A percentile compares a stretch with the other conserved stretches of the same genome.
These are phyloP conservation scores for Diutina pseudorugosa DNA, from an alignment of 1,139 yeast species.

Conservation along the genomic window DNA sequence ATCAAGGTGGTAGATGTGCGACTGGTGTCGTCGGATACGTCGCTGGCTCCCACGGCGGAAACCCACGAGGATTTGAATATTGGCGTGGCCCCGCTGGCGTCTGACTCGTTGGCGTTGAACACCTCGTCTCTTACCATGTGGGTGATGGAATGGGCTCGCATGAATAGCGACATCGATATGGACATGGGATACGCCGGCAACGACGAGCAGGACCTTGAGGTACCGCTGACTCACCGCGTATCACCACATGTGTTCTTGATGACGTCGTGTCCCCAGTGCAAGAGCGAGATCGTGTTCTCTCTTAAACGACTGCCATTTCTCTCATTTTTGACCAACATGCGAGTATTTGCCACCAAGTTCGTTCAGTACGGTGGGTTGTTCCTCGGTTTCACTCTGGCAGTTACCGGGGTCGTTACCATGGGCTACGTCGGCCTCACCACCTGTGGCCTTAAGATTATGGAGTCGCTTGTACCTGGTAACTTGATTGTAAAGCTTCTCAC, in stretches of 20 bases:
- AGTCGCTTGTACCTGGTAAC: slow-evolving; percentile 24
- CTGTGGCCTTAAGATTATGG: slow-evolving; percentile 29
- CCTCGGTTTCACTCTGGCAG: slow-evolving; percentile 27
- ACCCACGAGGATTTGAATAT: slow-evolving; percentile 9
- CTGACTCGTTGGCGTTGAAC: neutral
- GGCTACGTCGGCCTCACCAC: slow-evolving; percentile 31
- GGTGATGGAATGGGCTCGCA: neutral
- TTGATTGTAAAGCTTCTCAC: slow-evolving; percentile 20
- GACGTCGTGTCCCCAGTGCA: slow-evolving; percentile 35
- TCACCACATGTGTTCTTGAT: slow-evolving; percentile 12
- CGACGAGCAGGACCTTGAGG: neutral
- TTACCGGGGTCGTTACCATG: slow-evolving; percentile 30
- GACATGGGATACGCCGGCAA: neutral
- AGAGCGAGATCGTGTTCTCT: slow-evolving; percentile 22
- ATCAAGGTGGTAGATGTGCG: slow-evolving; percentile 2
- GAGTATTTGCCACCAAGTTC: neutral
- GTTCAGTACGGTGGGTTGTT: slow-evolving; percentile 23
- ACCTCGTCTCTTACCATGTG: neutral
- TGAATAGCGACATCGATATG: neutral
- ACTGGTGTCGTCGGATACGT: neutral
- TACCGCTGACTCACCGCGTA: neutral
- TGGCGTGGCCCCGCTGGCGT: neutral
- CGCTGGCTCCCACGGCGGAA: slow-evolving; percentile 13
- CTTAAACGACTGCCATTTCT: slow-evolving; percentile 21
- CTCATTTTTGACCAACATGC: slow-evolving; percentile 12